These are phyloP conservation scores for Knoxia roxburghii DNA, from an alignment of 257 asterid species.

Conservation along the genomic window DNA sequence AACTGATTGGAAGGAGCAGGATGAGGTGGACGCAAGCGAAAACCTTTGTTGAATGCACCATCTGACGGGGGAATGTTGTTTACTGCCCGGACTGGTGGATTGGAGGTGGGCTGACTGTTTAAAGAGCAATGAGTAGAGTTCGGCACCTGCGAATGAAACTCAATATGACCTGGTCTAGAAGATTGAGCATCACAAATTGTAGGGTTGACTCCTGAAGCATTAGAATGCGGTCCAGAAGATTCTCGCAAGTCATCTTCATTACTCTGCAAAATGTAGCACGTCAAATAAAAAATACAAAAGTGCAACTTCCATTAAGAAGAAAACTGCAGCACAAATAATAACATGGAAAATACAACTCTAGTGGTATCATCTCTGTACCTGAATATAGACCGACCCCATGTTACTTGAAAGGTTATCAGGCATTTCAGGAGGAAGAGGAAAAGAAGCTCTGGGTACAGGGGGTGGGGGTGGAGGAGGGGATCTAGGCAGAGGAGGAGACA, in stretches of 20 bases:
- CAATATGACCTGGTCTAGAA: constrained; percentile 39
- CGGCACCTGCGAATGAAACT: constrained; percentile 39
- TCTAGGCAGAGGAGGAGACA: constrained; percentile 46
- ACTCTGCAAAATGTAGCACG: constrained; percentile 41
- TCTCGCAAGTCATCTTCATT: constrained; percentile 31
- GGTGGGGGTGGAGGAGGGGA: constrained; percentile 30
- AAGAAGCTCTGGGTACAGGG: constrained; percentile 19
- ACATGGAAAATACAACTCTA: not conserved
- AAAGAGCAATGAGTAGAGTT: constrained; percentile 37
- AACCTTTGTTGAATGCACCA: constrained; percentile 48
- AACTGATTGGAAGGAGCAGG: constrained; percentile 92
- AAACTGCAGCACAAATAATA: not conserved
- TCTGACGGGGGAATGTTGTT: constrained; percentile 39
- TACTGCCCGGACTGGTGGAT: constrained; percentile 34
- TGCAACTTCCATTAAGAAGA: not conserved
- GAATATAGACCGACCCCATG: constrained; percentile 37
- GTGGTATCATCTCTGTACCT: constrained; percentile 30
- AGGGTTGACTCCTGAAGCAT: constrained; percentile 31
- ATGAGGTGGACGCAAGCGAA: constrained; percentile 75
- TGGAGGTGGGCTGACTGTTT: constrained; percentile 35
- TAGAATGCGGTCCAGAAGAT: constrained; percentile 32
- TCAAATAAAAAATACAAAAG: constrained; percentile 1
- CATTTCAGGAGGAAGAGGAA: constrained; percentile 31
- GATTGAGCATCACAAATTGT: constrained; percentile 34
- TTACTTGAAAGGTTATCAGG: constrained; percentile 29